Evolutionary conservation across 2,329 filamentous ascomycete genomes (phyloP), one percentile per base, ranked within the genome.

Genomic region (Capronia coronata): DNA sequence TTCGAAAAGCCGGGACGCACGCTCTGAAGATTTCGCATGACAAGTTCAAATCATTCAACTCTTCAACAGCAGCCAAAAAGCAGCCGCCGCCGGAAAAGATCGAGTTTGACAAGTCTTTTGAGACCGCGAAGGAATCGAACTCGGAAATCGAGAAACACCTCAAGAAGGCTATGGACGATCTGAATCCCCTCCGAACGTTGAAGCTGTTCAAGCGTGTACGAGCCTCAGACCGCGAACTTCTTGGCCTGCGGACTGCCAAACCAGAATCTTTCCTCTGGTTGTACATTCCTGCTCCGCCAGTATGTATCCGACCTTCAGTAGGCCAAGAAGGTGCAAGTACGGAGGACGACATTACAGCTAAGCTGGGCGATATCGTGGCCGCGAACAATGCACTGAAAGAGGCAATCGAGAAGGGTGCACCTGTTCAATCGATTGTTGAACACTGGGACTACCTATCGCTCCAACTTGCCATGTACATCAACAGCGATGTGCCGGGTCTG

Each of bases 221-320:
- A 10, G 79, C 86, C 2, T 79, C 80, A 6, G 93, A 98, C 66
- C 95, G 91, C 65, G 90, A 97, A 67, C 75, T 98, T 18, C 75
- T 98, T 1, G 91, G 91, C 3, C 79, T 98, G 61, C 83, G 96
- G 62, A 87, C 90, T 1, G 89, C 95, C 61, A 79, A 90, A 14
- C 93, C 93, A 0, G 93, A 98, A 65, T 94, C 94, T 82, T 94
- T 97, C 66, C 81, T 98, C 38, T 98, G 93, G 93, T 90, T 95
- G 64, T 94, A 89, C 63, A 77, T 98, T 29, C 93, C 93, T 1
- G 91, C 91, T 0, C 91, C 93, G 1, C 93, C 93, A 0, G 87
- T 97, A 4, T 94, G 88, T 59, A 94, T 98, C 61, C 79, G 93
- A 51, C 93, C 93, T 0, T 96, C 90, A 0, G 93, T 98, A 14